Evolutionary conservation across 2,329 filamentous ascomycete genomes (phyloP).

Genomic region (Triangularia setosa): DNA sequence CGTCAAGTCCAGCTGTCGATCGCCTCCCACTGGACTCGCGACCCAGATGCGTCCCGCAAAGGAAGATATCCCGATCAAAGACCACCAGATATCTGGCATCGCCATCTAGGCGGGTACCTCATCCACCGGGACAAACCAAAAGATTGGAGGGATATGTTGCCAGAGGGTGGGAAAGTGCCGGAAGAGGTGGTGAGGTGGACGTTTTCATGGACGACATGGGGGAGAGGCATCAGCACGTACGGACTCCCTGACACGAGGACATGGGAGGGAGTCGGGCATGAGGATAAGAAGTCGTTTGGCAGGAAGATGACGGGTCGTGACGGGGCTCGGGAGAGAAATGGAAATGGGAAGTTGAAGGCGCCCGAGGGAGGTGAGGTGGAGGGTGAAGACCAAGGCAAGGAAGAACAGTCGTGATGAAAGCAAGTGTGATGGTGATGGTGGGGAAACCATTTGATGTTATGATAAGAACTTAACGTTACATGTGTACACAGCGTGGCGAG

Average conservation of each 20-base stretch:
- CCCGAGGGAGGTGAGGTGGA: not conserved
- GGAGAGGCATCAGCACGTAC: conserved; percentile 26
- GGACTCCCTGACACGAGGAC: conserved; percentile 28
- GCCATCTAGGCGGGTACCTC: conserved; percentile 25
- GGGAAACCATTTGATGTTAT: no score
- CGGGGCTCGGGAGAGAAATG: not conserved
- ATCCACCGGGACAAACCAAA: conserved; percentile 28
- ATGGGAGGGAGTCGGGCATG: conserved; percentile 28
- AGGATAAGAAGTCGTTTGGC: conserved; percentile 24
- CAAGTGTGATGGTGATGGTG: no score
- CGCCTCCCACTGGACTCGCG: conserved; percentile 22
- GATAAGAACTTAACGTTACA: no score
- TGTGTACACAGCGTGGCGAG: no score
- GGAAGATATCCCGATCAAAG: conserved; percentile 10
- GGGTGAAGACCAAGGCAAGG: not conserved
- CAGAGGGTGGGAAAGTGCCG: conserved; percentile 17
- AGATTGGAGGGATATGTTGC: conserved; percentile 24
- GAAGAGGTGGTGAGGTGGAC: conserved; percentile 24
- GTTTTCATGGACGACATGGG: conserved; percentile 27
- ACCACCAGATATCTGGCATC: conserved; percentile 26
- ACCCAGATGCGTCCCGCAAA: not conserved
- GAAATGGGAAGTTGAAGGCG: not conserved
- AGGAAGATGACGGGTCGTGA: conserved; percentile 12
- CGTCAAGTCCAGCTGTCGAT: conserved; percentile 55
- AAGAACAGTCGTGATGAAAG: conserved; percentile 16